These are phyloP conservation scores for Eucalyptus cloeziana DNA, from an alignment of 345 rosid species.

Conservation along the genomic window DNA sequence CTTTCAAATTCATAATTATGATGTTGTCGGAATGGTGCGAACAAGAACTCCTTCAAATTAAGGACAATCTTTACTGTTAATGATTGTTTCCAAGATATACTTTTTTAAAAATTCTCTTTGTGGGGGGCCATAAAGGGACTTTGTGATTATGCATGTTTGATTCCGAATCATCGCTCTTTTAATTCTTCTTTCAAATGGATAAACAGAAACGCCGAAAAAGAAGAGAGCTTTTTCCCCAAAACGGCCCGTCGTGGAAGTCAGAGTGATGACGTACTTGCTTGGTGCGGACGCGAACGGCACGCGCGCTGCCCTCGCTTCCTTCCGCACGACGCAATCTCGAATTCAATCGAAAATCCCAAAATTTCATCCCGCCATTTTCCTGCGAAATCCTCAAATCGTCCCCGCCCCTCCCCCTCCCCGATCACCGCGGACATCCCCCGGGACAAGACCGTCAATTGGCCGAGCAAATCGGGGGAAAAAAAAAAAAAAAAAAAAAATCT, in stretches of 20 bases:
- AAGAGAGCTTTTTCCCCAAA: not conserved
- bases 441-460: not conserved
- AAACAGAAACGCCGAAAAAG: not conserved
- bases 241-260: not conserved
- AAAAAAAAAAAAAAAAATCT: not conserved
- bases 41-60: not conserved
- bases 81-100: not conserved
- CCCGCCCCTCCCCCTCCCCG: not conserved
- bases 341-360: not conserved
- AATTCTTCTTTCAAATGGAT: not conserved
- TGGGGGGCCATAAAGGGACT: not conserved
- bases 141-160: not conserved
- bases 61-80: not conserved
- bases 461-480: too few species aligned
- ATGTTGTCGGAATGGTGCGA: not conserved
- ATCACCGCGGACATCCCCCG: not conserved
- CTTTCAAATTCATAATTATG: not conserved
- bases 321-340: not conserved
- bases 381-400: not conserved
- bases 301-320: not conserved
- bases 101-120: not conserved
- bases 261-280: not conserved
- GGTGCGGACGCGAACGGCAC: not conserved
- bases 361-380: slow-evolving; percentile 1
- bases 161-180: not conserved